A percentile compares a stretch with the other conserved stretches of the same genome.
Conservation (phyloP, 371 early-diverging fungal genomes). For the Mortierella sp. region DNA sequence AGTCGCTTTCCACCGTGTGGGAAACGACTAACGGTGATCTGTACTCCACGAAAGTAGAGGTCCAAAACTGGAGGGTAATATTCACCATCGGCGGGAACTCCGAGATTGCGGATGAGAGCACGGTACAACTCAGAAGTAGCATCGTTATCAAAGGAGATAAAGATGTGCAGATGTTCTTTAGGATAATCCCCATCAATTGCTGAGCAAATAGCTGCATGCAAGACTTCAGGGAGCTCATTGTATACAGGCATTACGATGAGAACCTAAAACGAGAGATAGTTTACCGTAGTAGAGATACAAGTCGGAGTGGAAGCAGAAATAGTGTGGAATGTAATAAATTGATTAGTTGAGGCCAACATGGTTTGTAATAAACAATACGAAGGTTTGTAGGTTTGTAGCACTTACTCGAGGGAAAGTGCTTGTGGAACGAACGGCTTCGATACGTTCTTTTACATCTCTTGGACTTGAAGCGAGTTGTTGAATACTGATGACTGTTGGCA, state of each 20-base stretch:
- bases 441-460: slow-evolving; percentile 22
- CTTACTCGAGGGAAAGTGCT: slow-evolving; percentile 32
- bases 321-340: no score
- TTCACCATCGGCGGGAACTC: slow-evolving; percentile 24
- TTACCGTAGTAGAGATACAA: no score
- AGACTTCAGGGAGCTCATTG: slow-evolving; percentile 32
- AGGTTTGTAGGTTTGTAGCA: background rate
- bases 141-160: slow-evolving; percentile 36
- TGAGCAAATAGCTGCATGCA: slow-evolving; percentile 34
- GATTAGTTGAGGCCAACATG: no score
- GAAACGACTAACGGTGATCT: slow-evolving; percentile 50
- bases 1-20: slow-evolving; percentile 60
- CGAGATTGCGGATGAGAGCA: slow-evolving; percentile 25
- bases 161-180: slow-evolving; percentile 36
- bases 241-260: slow-evolving; percentile 39
- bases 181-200: slow-evolving; percentile 38
- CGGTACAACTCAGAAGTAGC: slow-evolving; percentile 28
- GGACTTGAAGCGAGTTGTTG: slow-evolving; percentile 24
- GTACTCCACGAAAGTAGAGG: slow-evolving; percentile 39
- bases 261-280: no score
- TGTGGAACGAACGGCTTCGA: slow-evolving; percentile 23
- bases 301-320: no score
- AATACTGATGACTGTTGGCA: slow-evolving; percentile 30
- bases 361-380: no score
- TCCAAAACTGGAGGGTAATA: slow-evolving; percentile 34